Evolutionary conservation across 768 basidiomycete species (phyloP).

Genomic region (Lactarius deliciosus): DNA sequence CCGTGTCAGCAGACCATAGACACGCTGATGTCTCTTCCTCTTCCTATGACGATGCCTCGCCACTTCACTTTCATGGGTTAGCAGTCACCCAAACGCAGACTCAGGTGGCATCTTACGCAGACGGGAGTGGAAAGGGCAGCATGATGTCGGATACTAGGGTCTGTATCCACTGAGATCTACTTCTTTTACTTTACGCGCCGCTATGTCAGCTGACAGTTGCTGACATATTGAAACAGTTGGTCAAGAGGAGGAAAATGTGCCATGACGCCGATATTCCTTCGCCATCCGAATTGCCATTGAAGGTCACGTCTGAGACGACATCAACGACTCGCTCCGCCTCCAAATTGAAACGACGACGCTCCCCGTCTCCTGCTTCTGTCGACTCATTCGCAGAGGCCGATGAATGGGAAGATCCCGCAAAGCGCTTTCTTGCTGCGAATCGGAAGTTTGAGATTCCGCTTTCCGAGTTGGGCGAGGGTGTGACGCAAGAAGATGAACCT

Average conservation of each 20-base stretch:
- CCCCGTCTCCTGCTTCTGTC: slow-evolving; percentile 13
- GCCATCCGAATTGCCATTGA: not conserved
- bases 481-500: slow-evolving; percentile 27
- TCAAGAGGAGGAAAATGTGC: slow-evolving; percentile 17
- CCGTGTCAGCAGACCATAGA: slow-evolving; percentile 22
- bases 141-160: slow-evolving; percentile 9
- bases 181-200: not conserved
- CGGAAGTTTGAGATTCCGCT: slow-evolving; percentile 50
- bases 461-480: slow-evolving; percentile 48
- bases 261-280: not conserved
- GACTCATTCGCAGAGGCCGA: slow-evolving; percentile 22
- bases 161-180: not conserved
- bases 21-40: slow-evolving; percentile 29
- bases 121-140: not conserved
- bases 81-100: slow-evolving; percentile 55
- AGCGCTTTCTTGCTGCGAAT: slow-evolving; percentile 28
- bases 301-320: not conserved
- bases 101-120: slow-evolving; percentile 37
- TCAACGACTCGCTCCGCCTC: slow-evolving; percentile 10
- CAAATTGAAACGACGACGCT: slow-evolving; percentile 21
- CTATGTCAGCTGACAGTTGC: not conserved
- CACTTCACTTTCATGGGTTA: slow-evolving; percentile 60
- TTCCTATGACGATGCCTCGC: slow-evolving; percentile 38
- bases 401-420: slow-evolving; percentile 25
- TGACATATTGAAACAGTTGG: slow-evolving; percentile 13